Base-by-base conservation (phyloP, 1,284 basidiomycete genomes). In the Apiotrichum porosum region DNA sequence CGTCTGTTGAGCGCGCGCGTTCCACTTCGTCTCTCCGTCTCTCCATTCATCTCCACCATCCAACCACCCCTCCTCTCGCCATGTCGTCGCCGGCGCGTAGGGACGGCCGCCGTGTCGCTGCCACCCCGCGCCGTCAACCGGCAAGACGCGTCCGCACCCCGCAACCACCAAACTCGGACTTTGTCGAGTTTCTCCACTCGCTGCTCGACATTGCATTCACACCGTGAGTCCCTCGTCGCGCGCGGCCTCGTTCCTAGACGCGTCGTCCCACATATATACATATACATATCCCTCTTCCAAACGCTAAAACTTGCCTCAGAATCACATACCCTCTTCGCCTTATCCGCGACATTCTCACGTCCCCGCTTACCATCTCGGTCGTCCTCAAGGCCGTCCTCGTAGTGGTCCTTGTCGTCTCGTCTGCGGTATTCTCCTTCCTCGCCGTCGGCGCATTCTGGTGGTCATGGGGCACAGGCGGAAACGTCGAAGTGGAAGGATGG, bases 381-480 rank as follows among this genome's bases (percentile, higher is more conserved):
- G 53, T 62, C 3, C 54, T 74, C 44, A 66, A 67, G 42, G 57
- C 66, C 19, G 28, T 61, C 21, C 57, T 74, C 3, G 49, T 72
- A 6, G 44, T 49, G 21, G 46, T 68, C 32, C 58, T 74, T 2
- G 42, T 66, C 3, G 48, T 68, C 4, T 56, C 58, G 10, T 66
- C 65, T 2, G 65, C 64, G 4, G 49, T 63, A 3, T 63, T 72
- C 51, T 69, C 66, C 9, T 42, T 71, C 1, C 44, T 72, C 9
- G 68, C 69, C 6, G 68, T 72, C 22, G 69, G 62, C 34, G 69
- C 68, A 3, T 73, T 72, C 60, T 74, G 70, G 68, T 71, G 63
- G 56, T 66, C 64, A 3, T 72, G 70, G 66, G 65, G 68, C 2
- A 65, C 66, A 10, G 71, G 67, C 1, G 62, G 63, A n/a, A 44